Evolutionary conservation across 164 flowering plant genomes (phyloP).

Genomic region (Piper betle): DNA sequence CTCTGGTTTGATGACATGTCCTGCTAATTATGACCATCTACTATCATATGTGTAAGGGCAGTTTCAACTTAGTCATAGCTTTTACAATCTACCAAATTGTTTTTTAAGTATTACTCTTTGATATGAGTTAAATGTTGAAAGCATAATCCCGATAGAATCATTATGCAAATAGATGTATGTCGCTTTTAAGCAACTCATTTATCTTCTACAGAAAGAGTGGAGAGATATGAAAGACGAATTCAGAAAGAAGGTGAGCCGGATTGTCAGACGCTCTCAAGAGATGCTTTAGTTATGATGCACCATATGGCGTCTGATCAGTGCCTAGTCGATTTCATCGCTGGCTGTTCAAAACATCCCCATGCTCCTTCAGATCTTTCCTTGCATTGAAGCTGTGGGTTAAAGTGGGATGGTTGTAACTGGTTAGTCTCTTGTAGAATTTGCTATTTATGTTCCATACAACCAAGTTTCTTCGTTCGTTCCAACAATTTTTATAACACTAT

Average conservation of each 20-base stretch:
- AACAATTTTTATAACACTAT: background rate
- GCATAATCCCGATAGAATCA: too few relatives aligned
- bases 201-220: conserved; percentile 11
- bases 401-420: background rate
- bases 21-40: too few relatives aligned
- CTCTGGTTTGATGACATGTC: too few relatives aligned
- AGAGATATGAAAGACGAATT: conserved; percentile 14
- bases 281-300: background rate
- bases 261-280: conserved; percentile 14
- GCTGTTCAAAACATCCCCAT: background rate
- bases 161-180: too few relatives aligned
- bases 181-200: background rate
- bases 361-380: background rate
- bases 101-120: too few relatives aligned
- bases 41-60: too few relatives aligned
- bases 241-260: conserved; percentile 13
- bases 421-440: conserved; percentile 1
- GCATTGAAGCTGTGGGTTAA: background rate
- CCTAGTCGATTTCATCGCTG: background rate
- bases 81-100: too few relatives aligned
- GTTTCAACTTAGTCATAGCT: too few relatives aligned
- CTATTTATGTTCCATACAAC: background rate
- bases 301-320: background rate
- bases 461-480: background rate
- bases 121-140: too few relatives aligned